Base-by-base conservation (phyloP, 768 basidiomycete genomes). In the Pisolithus tinctorius region DNA sequence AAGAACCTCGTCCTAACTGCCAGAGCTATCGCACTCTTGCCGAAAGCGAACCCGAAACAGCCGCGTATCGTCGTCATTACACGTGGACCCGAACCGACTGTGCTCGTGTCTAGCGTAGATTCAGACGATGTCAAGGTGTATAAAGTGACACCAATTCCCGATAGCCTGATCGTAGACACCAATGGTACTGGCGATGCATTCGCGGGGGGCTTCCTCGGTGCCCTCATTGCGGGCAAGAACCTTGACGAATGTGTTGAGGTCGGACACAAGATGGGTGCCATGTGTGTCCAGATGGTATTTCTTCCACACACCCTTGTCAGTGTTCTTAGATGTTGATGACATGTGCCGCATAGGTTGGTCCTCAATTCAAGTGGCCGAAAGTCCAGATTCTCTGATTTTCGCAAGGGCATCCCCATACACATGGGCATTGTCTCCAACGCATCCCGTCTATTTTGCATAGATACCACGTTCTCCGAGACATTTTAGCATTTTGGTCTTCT, bases 131-230 rank as follows among this genome's bases (percentile, higher is more conserved):
- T 79, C 34, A 81, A 83, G 70, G 60, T 72, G 14, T 86, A 74
- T 67, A 51, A 72, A 4, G 90, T 95, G 46, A 64, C 72, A 48
- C 71, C 76, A 37, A 71, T 95, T 52, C 59, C 63, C 45, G 75
- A 77, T 49, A 76, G 73, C 38, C 60, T 84, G 67, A 93, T 96
- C 58, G 86, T 96, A 52, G 96, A 99, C 68, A 98, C 96, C 42
- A 99, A 99, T 69, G 96, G 91, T 48, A 96, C 95, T 17, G 96
- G 96, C 41, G 95, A 99, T 67, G 92, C 91, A 39, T 98, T 99
- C 61, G 93, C 93, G 26, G 96, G 95, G 51, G 96, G 90, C 36
- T 94, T 98, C 80, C 70, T 97, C 49, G 96, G 91, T 46, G 94
- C 86, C 1, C 75, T 81, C 50, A 83, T 90, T 47, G 67, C 79